Evolutionary conservation across 495 filamentous ascomycete species (phyloP).

Genomic region (Aspergillus ellipticus): DNA sequence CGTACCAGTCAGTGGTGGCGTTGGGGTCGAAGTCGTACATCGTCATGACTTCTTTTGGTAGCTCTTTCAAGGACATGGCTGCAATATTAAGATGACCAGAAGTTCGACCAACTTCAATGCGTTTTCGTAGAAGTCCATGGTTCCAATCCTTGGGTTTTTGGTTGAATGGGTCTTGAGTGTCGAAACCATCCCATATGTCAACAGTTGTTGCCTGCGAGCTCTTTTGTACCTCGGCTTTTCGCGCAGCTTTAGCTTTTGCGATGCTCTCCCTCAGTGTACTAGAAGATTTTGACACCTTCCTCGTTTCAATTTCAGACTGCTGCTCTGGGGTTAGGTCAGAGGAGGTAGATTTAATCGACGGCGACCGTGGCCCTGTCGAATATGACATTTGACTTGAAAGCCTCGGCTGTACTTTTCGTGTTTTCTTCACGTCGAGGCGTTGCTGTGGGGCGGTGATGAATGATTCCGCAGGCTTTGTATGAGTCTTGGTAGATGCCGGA

Average conservation of each 20-base stretch:
- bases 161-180: conserved; percentile 64
- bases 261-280: conserved; percentile 83
- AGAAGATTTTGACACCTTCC: conserved; percentile 65
- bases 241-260: conserved; percentile 87
- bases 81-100: conserved; percentile 89
- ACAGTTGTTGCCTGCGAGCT: conserved; percentile 23
- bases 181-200: conserved; percentile 40
- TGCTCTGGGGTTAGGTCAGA: conserved; percentile 29
- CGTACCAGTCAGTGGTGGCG: conserved; percentile 69
- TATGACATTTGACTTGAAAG: conserved; percentile 26
- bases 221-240: conserved; percentile 52
- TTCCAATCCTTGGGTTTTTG: conserved; percentile 58
- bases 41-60: conserved; percentile 78
- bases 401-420: conserved; percentile 31
- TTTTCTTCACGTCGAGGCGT: conserved; percentile 48
- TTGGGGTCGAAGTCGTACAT: conserved; percentile 81
- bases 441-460: conserved; percentile 42
- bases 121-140: conserved; percentile 64
- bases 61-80: conserved; percentile 72
- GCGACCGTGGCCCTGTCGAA: conserved; percentile 31
- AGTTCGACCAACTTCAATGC: conserved; percentile 69
- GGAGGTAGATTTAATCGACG: conserved; percentile 30
- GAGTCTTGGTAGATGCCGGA: conserved; percentile 52
- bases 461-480: conserved; percentile 49
- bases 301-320: conserved; percentile 29